Conservation (phyloP, 768 basidiomycete species). For the Leccinum sublutescens region DNA sequence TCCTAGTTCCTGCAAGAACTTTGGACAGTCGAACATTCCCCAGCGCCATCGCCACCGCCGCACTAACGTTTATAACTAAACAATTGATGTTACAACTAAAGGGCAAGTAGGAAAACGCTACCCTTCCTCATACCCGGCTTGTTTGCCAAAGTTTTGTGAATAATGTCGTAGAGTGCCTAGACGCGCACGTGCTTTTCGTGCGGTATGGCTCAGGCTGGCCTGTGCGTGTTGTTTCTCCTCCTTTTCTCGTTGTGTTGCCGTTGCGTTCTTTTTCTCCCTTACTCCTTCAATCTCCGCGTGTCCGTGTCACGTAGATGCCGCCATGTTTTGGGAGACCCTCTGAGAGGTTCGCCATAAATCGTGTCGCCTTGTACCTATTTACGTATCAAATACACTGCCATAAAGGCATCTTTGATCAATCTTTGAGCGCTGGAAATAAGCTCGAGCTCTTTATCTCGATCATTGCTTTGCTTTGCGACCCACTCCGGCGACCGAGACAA, state of each 20-base stretch:
- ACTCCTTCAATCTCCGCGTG: neutral
- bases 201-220: neutral
- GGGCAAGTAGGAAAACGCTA: neutral
- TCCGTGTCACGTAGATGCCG: neutral
- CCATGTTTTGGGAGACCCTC: neutral
- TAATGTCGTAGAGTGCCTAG: neutral
- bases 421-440: neutral
- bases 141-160: neutral
- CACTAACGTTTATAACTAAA: neutral
- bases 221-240: neutral
- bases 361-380: neutral
- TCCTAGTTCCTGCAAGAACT: neutral
- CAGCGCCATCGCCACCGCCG: slow-evolving; percentile 5
- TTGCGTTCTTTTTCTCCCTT: neutral
- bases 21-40: neutral
- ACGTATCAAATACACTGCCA: neutral
- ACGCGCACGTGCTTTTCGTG: neutral
- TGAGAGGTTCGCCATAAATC: neutral
- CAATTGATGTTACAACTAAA: neutral
- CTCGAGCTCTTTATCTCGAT: neutral
- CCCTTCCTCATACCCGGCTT: neutral
- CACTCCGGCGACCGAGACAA: neutral
- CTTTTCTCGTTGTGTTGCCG: neutral
- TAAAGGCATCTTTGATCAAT: neutral
- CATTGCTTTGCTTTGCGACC: neutral